phyloP scores from a whole-genome alignment of 106 monocot genomes.

The Narthecium ossifragum region DNA sequence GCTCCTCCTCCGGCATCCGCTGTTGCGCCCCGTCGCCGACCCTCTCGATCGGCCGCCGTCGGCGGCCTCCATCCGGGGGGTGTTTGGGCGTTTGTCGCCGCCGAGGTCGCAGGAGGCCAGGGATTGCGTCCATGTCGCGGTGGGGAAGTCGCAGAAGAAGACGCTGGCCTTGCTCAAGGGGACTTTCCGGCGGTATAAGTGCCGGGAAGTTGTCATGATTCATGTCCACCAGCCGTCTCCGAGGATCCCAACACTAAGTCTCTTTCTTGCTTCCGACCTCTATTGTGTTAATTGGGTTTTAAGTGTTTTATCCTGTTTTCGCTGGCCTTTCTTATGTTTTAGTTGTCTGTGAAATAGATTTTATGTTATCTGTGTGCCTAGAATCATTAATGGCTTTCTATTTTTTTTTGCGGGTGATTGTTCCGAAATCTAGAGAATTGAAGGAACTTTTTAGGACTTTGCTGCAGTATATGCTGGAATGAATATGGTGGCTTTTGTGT shows the following conservation, averaged over 20 bases:
- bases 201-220: conserved; percentile 45
- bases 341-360: background rate
- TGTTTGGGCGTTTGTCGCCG: background rate
- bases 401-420: too few species aligned
- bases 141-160: conserved; percentile 73
- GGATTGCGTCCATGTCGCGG: conserved; percentile 49
- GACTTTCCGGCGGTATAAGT: conserved; percentile 48
- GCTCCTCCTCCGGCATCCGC: conserved; percentile 26
- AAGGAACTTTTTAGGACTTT: background rate
- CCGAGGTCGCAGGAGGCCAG: background rate
- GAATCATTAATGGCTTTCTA: too few species aligned
- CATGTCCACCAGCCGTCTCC: conserved; percentile 78
- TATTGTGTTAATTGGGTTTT: background rate
- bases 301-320: background rate
- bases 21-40: conserved; percentile 13
- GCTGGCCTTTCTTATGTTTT: background rate
- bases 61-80: background rate
- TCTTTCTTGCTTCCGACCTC: conserved; percentile 8
- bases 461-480: too few species aligned
- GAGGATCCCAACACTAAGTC: conserved; percentile 62
- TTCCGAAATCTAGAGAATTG: background rate
- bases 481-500: background rate
- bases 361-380: too few species aligned
- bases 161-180: conserved; percentile 45
- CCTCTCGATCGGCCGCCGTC: conserved; percentile 1